These are phyloP conservation scores for Prunella vulgaris DNA, from an alignment of 257 asterid species.

Conservation along the genomic window DNA sequence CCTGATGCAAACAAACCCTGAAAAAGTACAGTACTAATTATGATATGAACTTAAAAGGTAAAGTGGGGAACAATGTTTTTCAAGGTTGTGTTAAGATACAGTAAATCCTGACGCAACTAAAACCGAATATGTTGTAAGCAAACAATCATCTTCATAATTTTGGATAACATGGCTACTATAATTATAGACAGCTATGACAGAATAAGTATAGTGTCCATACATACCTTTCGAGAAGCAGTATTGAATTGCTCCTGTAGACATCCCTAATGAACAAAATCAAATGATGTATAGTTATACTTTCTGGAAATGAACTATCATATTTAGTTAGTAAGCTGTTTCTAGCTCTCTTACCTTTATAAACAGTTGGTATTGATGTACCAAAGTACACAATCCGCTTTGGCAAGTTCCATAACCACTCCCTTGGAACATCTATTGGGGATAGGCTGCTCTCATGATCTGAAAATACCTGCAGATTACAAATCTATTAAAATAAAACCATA, in stretches of 20 bases:
- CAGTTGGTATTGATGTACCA: constrained; percentile 91
- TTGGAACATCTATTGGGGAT: constrained; percentile 74
- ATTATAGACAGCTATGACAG: constrained; percentile 2
- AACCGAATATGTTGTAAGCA: background rate
- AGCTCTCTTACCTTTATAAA: constrained; percentile 68
- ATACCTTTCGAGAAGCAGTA: constrained; percentile 97
- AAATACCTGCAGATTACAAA: constrained; percentile 60
- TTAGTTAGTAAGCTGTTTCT: constrained; percentile 1
- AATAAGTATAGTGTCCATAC: constrained; percentile 7
- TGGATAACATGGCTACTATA: background rate
- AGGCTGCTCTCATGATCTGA: constrained; percentile 91
- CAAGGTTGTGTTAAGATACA: constrained; percentile 4
- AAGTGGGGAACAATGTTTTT: background rate
- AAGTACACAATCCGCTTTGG: constrained; percentile 82
- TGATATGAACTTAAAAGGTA: background rate
- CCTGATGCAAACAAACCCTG: constrained; percentile 95
- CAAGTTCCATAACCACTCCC: constrained; percentile 90
- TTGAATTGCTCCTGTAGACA: constrained; percentile 74
- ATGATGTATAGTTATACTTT: constrained; percentile 15
- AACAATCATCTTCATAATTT: background rate
- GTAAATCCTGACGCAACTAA: too few relatives aligned
- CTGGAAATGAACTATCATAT: constrained; percentile 1
- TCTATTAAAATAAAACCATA: constrained; percentile 11
- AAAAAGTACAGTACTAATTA: constrained; percentile 17
- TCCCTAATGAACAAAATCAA: constrained; percentile 47